phyloP scores from a whole-genome alignment of 2,329 filamentous ascomycete genomes.

The Aspergillus ibericus region DNA sequence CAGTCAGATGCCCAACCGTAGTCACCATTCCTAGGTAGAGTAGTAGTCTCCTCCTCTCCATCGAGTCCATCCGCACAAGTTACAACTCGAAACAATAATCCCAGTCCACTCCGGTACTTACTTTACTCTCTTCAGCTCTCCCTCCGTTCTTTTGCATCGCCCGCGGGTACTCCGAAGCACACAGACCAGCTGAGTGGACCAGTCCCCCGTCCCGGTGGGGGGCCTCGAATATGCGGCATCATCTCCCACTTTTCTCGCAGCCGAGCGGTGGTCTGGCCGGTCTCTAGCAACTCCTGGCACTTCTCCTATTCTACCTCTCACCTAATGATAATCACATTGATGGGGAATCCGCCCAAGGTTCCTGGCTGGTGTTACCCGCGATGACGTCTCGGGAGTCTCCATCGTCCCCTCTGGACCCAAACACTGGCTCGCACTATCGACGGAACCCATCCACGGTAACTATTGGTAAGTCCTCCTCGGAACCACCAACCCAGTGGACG shows the following conservation, averaged over 20 bases:
- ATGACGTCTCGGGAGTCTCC: background rate
- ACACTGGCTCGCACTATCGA: background rate
- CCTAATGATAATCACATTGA: background rate
- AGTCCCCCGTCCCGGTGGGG: background rate
- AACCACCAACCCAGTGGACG: background rate
- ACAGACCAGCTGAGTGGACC: background rate
- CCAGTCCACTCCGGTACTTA: background rate
- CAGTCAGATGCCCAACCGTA: slow-evolving; percentile 2
- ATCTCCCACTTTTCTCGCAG: background rate
- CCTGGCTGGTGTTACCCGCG: background rate
- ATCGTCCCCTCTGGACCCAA: background rate
- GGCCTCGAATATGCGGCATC: background rate
- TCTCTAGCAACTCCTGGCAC: background rate
- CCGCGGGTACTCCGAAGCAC: background rate
- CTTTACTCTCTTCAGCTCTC: background rate
- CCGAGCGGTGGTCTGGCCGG: background rate
- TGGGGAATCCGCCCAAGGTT: background rate
- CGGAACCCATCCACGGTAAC: background rate
- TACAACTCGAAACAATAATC: background rate
- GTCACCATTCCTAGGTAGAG: no score
- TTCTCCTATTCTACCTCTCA: background rate
- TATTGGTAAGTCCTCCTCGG: background rate
- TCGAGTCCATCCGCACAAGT: no score
- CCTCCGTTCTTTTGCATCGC: background rate
- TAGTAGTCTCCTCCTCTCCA: background rate